These are phyloP conservation scores for Bolboschoenus planiculmis DNA, from an alignment of 176 grass and related monocot genomes.

Conservation along the genomic window DNA sequence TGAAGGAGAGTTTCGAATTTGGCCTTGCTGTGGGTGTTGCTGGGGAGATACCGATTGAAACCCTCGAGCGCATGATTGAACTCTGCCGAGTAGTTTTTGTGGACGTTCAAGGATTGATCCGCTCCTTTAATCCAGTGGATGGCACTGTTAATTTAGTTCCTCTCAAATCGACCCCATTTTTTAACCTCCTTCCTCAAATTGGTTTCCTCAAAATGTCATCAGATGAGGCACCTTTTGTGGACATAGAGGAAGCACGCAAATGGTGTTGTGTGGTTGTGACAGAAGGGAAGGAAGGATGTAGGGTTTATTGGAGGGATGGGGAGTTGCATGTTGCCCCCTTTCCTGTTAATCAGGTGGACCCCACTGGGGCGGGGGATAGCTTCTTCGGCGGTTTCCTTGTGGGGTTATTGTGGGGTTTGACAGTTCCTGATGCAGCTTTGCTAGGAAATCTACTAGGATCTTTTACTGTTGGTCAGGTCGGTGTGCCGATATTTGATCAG, in stretches of 20 bases:
- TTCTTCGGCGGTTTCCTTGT: conserved; percentile 71
- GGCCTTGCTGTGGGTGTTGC: conserved; percentile 71
- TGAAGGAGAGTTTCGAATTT: conserved; percentile 42
- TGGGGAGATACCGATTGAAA: conserved; percentile 68
- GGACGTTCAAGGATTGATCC: conserved; percentile 88
- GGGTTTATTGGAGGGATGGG: conserved; percentile 55
- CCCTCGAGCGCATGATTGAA: conserved; percentile 57
- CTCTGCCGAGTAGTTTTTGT: conserved; percentile 75
- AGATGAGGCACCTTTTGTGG: conserved; percentile 87
- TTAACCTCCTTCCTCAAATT: conserved; percentile 46
- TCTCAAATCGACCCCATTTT: conserved; percentile 45
- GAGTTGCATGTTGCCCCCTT: conserved; percentile 63
- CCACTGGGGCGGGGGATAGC: conserved; percentile 87
- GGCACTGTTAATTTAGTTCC: conserved; percentile 50
- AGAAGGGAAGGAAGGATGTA: conserved; percentile 76
- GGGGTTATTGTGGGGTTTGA: conserved; percentile 72
- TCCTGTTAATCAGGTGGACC: conserved; percentile 63
- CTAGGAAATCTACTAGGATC: conserved; percentile 86
- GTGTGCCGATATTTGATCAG: conserved; percentile 64
- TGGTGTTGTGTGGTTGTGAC: conserved; percentile 83
- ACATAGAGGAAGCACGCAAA: conserved; percentile 49
- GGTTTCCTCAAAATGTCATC: conserved; percentile 78
- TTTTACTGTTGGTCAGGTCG: conserved; percentile 55
- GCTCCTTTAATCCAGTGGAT: conserved; percentile 54
- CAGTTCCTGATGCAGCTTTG: conserved; percentile 66